Percentiles rank a stretch among this genome's conserved stretches.
phyloP scores from a whole-genome alignment of 2,329 filamentous ascomycete species.

The Colletotrichum simmondsii region DNA sequence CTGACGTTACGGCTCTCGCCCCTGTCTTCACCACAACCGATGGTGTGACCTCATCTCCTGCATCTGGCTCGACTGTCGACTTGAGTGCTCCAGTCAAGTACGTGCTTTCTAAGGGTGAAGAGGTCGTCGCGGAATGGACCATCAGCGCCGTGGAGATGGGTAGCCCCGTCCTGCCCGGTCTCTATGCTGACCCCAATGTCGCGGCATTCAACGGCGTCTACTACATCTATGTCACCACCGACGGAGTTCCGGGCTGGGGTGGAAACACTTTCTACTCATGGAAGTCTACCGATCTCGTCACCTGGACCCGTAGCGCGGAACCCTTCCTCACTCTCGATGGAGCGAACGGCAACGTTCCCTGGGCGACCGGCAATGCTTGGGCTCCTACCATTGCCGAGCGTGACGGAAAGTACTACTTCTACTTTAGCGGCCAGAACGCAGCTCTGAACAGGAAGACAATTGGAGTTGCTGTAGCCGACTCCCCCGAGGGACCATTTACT shows the following conservation, averaged over 20 bases:
- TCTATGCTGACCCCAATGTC: constrained; percentile 59
- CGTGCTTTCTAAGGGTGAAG: constrained; percentile 25
- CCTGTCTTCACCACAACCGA: constrained; percentile 36
- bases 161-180: constrained; percentile 50
- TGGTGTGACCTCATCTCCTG: constrained; percentile 34
- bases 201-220: constrained; percentile 54
- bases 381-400: constrained; percentile 71
- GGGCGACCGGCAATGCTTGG: constrained; percentile 75
- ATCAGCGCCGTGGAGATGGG: constrained; percentile 36
- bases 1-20: constrained; percentile 33
- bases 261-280: constrained; percentile 59
- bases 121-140: constrained; percentile 26
- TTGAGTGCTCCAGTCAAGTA: constrained; percentile 34
- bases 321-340: constrained; percentile 58
- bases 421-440: constrained; percentile 65
- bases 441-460: constrained; percentile 66
- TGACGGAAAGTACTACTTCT: constrained; percentile 72
- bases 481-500: constrained; percentile 69
- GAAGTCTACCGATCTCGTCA: constrained; percentile 55
- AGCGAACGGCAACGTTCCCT: constrained; percentile 65
- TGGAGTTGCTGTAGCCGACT: constrained; percentile 67
- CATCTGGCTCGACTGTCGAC: constrained; percentile 35
- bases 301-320: constrained; percentile 52
- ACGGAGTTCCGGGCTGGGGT: constrained; percentile 56
- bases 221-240: constrained; percentile 60